A percentile compares a stretch with the other conserved stretches of the same genome.
phyloP scores from a whole-genome alignment of 1,139 yeast genomes.

The Blastobotrys buckinghamii region DNA sequence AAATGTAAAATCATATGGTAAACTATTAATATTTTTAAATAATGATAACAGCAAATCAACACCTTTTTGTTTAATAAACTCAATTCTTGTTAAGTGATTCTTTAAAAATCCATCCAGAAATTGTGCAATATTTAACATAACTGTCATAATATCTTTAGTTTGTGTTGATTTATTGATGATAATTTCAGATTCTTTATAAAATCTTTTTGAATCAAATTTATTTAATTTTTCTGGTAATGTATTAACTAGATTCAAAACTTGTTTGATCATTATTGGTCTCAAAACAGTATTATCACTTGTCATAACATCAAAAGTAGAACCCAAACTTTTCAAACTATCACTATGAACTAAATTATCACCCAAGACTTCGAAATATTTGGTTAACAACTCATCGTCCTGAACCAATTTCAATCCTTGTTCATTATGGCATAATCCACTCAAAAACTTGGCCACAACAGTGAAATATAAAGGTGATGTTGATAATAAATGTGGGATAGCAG shows the following conservation, averaged over 20 bases:
- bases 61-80: constrained; percentile 32
- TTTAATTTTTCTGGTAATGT: constrained; percentile 37
- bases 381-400: constrained; percentile 18
- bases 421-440: constrained; percentile 81
- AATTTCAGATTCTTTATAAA: constrained; percentile 19
- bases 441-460: constrained; percentile 61
- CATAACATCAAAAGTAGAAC: constrained; percentile 71
- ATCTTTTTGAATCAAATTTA: constrained; percentile 10
- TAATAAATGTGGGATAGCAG: constrained; percentile 44
- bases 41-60: constrained; percentile 25
- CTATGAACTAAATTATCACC: constrained; percentile 19
- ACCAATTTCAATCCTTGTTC: constrained; percentile 57
- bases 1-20: constrained; percentile 35
- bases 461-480: constrained; percentile 52
- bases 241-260: constrained; percentile 44
- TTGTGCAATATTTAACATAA: constrained; percentile 23
- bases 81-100: constrained; percentile 30
- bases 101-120: constrained; percentile 33
- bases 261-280: constrained; percentile 52
- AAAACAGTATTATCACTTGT: constrained; percentile 77
- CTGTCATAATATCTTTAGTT: constrained; percentile 16
- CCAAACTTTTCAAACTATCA: constrained; percentile 46
- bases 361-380: constrained; percentile 17
- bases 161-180: constrained; percentile 3
- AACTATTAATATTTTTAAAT: constrained; percentile 23